phyloP scores from a whole-genome alignment of 2,329 filamentous ascomycete genomes.

The Xylariaceae sp. region DNA sequence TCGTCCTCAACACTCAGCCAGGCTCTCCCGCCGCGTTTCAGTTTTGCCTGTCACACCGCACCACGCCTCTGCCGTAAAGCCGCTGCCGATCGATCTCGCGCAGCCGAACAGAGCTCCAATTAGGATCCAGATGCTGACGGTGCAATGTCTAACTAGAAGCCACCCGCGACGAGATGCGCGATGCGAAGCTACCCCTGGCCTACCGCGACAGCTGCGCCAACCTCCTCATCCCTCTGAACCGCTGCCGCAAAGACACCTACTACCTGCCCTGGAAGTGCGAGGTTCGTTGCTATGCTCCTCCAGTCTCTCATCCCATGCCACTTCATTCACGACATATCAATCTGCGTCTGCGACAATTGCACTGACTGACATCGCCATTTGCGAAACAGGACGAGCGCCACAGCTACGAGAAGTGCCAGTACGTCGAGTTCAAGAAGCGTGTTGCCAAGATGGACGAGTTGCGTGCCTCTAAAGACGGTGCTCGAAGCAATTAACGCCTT shows the following conservation, averaged over 20 bases:
- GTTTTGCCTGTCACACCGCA: neutral
- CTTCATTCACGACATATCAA: neutral
- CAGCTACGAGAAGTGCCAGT: slow-evolving; percentile 98
- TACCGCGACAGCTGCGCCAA: slow-evolving; percentile 97
- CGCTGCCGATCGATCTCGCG: no score
- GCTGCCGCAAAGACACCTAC: slow-evolving; percentile 86
- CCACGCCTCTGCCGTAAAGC: no score
- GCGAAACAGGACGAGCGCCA: slow-evolving; percentile 82
- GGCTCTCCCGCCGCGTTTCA: no score
- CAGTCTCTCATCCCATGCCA: neutral
- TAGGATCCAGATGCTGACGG: slow-evolving; percentile 2
- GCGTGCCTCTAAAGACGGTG: slow-evolving; percentile 77
- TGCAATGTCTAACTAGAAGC: slow-evolving; percentile 52
- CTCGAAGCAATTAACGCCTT: slow-evolving; percentile 70
- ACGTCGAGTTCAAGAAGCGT: slow-evolving; percentile 97
- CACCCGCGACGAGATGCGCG: slow-evolving; percentile 89
- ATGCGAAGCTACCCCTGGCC: slow-evolving; percentile 78
- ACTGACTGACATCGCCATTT: neutral
- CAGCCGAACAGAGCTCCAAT: neutral
- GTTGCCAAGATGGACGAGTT: slow-evolving; percentile 99
- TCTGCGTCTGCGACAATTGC: neutral
- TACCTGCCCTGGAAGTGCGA: slow-evolving; percentile 98
- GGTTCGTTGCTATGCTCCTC: slow-evolving; percentile 55
- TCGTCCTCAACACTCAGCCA: no score
- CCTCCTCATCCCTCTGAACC: slow-evolving; percentile 92